These are phyloP conservation scores for Pulveroboletus sp. DNA, from an alignment of 768 basidiomycete species.

Conservation along the genomic window DNA sequence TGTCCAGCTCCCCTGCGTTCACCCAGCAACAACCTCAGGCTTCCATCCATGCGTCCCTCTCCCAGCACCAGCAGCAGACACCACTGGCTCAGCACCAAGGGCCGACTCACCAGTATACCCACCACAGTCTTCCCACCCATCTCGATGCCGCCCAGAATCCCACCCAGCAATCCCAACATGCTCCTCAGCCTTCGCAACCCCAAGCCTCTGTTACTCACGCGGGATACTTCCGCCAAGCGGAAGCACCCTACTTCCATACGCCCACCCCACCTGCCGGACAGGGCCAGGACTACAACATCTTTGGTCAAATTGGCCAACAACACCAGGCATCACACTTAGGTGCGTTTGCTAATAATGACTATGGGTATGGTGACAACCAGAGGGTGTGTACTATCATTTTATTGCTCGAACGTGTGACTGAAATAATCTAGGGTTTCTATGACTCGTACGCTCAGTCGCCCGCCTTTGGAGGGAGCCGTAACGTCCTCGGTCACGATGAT, in stretches of 20 bases:
- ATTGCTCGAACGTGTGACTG: constrained; percentile 2
- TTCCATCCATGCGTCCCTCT: constrained; percentile 25
- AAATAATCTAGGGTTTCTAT: constrained; percentile 61
- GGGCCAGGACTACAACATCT: constrained; percentile 59
- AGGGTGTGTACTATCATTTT: constrained; percentile 44
- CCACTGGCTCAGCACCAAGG: constrained; percentile 36
- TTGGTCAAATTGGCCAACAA: constrained; percentile 60
- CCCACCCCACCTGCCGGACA: constrained; percentile 72
- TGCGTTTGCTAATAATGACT: constrained; percentile 63
- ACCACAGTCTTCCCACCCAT: constrained; percentile 61
- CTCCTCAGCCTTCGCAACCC: constrained; percentile 31
- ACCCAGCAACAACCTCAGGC: constrained; percentile 34
- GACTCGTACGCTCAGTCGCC: constrained; percentile 68
- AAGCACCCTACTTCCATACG: constrained; percentile 73
- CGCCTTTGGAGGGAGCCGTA: constrained; percentile 59
- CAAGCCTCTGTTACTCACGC: constrained; percentile 62
- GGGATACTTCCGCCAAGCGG: constrained; percentile 66
- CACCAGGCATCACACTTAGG: constrained; percentile 50
- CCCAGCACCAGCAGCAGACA: constrained; percentile 34
- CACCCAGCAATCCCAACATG: constrained; percentile 42
- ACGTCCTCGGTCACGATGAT: constrained; percentile 70
- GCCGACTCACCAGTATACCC: constrained; percentile 49
- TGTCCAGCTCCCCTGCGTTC: constrained; percentile 23
- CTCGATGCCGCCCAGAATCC: constrained; percentile 56
- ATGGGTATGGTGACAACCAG: constrained; percentile 65